A percentile compares a stretch with the other conserved stretches of the same genome.
Evolutionary conservation across 176 grass and related monocot genomes (phyloP).

Genomic region (Melocanna baccifera): DNA sequence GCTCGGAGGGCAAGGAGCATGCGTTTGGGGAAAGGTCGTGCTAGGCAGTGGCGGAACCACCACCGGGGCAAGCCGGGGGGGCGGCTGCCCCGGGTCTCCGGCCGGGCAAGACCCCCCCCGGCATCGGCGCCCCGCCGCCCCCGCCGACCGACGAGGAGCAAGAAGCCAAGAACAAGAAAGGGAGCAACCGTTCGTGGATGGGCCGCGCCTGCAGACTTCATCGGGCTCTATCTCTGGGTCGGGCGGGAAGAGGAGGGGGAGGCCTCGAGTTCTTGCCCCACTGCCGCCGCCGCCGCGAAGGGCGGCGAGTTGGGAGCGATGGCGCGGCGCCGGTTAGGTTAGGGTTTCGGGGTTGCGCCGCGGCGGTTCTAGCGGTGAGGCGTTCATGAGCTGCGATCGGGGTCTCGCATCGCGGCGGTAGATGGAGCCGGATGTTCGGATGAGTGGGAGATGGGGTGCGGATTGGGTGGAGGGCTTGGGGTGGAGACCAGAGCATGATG

Average conservation of each 20-base stretch:
- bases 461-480: neutral
- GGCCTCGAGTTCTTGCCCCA: neutral
- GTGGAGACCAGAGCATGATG: slow-evolving; percentile 35
- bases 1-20: slow-evolving; percentile 42
- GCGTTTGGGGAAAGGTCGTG: neutral
- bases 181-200: too few species aligned
- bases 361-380: neutral
- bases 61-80: too few species aligned
- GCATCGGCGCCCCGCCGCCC: too few species aligned
- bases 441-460: neutral
- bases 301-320: neutral
- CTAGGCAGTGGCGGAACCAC: too few species aligned
- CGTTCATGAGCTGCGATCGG: neutral
- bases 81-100: too few species aligned
- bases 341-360: slow-evolving; percentile 12
- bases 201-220: too few species aligned
- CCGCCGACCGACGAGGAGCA: too few species aligned
- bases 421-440: neutral
- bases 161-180: too few species aligned
- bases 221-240: neutral
- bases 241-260: slow-evolving; percentile 5
- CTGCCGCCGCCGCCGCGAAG: neutral
- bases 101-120: too few species aligned
- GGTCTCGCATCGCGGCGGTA: neutral
- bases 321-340: neutral